These are phyloP conservation scores for Mimosa bimucronata DNA, from an alignment of 306 rosid genomes.

Conservation along the genomic window DNA sequence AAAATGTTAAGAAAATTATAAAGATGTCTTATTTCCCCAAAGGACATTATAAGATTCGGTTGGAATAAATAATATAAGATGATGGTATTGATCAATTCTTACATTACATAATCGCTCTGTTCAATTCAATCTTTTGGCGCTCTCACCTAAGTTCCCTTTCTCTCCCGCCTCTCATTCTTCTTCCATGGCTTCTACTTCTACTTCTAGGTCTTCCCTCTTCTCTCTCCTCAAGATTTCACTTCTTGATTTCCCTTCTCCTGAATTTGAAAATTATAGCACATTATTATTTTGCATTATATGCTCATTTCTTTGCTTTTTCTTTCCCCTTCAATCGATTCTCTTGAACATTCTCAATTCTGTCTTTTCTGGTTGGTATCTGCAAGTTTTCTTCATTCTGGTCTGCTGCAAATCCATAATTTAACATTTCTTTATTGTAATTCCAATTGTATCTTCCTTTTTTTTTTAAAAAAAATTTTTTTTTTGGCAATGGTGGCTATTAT, in stretches of 20 bases:
- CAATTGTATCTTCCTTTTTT: too few species aligned
- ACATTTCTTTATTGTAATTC: not conserved
- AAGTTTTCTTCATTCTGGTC: not conserved
- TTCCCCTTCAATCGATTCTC: not conserved
- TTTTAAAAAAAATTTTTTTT: too few species aligned
- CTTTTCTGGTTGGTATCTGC: not conserved
- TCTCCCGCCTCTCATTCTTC: constrained; percentile 34
- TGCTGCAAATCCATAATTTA: not conserved
- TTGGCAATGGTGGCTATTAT: not conserved
- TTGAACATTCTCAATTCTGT: not conserved
- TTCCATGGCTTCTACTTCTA: constrained; percentile 45
- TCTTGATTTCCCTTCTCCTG: not conserved
- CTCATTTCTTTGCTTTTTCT: not conserved
- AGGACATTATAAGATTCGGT: too few species aligned
- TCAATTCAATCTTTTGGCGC: too few species aligned
- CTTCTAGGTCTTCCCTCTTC: constrained; percentile 59
- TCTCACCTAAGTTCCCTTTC: too few species aligned
- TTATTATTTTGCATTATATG: too few species aligned
- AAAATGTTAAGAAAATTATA: too few species aligned
- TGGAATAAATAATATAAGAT: too few species aligned
- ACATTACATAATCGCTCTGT: too few species aligned
- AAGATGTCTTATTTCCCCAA: too few species aligned
- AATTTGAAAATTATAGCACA: not conserved
- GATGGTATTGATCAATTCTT: too few species aligned
- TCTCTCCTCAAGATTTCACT: not conserved